Conservation (phyloP, 805 yeast species). For the Candida corydali region DNA sequence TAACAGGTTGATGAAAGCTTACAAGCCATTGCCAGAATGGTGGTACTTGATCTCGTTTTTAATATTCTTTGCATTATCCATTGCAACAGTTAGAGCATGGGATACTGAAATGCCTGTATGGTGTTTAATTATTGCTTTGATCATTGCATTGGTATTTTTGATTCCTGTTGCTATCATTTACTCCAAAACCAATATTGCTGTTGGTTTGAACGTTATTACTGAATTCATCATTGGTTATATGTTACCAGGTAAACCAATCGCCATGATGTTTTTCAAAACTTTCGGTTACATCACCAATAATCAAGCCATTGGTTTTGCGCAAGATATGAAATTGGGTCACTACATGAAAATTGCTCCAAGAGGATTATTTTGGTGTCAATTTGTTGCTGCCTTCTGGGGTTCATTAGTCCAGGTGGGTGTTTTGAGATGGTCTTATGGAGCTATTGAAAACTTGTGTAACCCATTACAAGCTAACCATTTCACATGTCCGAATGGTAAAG, state of each 20-base stretch:
- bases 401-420: constrained; percentile 37
- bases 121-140: constrained; percentile 34
- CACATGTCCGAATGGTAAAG: constrained; percentile 41
- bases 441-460: constrained; percentile 29
- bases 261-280: constrained; percentile 45
- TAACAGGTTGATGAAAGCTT: constrained; percentile 49
- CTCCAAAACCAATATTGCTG: constrained; percentile 25
- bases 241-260: constrained; percentile 46
- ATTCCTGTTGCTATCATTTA: constrained; percentile 34
- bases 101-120: constrained; percentile 42
- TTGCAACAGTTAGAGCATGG: constrained; percentile 37
- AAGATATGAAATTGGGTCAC: constrained; percentile 44
- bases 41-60: constrained; percentile 34
- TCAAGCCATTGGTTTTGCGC: constrained; percentile 47
- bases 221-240: constrained; percentile 42
- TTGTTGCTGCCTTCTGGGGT: constrained; percentile 41
- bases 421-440: constrained; percentile 39
- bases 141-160: constrained; percentile 36
- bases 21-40: constrained; percentile 41
- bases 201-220: constrained; percentile 40
- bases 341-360: constrained; percentile 41
- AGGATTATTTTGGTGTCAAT: constrained; percentile 39
- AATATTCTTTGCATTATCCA: constrained; percentile 27
- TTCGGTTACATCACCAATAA: constrained; percentile 45
- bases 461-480: constrained; percentile 24